Base-by-base conservation (phyloP, 1,284 basidiomycete species). In the Papiliotrema fonsecae region DNA sequence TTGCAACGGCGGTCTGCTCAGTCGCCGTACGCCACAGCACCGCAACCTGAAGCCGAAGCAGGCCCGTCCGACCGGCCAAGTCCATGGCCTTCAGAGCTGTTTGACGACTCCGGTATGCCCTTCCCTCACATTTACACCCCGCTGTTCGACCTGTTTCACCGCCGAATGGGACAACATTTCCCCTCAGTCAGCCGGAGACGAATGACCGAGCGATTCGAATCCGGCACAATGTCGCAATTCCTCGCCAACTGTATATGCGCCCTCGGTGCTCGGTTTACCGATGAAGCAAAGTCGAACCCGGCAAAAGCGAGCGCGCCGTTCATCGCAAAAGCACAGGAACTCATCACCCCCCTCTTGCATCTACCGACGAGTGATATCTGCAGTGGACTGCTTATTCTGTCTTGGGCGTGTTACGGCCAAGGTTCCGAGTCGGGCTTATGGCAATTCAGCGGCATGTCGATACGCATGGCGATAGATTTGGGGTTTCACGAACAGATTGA, bases 361-460 rank as follows among this genome's bases (percentile, higher is more conserved):
- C 59, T 77, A 3, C 76, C 76, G 0, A 69, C 75, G 0, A 65
- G 64, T 27, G 76, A 76, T 50, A 68, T 67, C 2, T 65, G 69
- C 1, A 73, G 74, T 0, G 74, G 72, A 13, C 55, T 77, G 10
- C 54, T 76, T 1, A 53, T 73, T 9, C 61, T 77, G 16, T 65
- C 75, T 19, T 76, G 75, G 73, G 70, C 69, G 7, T 69, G 69
- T 42, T 76, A 69, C 49, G 76, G 76, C 0, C 74, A 75, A 54
- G 73, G 71, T 42, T 75, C 72, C 0, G 76, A 76, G 45, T 68
- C 67, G 34, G 75, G 74, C 6, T 48, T 75, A 30, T 77, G 75
- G 75, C 56, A 69, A 56, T 67, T 58, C 45, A 51, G 42, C 28
- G 61, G 75, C 4, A 75, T 77, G 67, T 70, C 74, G 7, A 69